phyloP scores from a whole-genome alignment of 768 basidiomycete species.

The Pleurotus sapidus region DNA sequence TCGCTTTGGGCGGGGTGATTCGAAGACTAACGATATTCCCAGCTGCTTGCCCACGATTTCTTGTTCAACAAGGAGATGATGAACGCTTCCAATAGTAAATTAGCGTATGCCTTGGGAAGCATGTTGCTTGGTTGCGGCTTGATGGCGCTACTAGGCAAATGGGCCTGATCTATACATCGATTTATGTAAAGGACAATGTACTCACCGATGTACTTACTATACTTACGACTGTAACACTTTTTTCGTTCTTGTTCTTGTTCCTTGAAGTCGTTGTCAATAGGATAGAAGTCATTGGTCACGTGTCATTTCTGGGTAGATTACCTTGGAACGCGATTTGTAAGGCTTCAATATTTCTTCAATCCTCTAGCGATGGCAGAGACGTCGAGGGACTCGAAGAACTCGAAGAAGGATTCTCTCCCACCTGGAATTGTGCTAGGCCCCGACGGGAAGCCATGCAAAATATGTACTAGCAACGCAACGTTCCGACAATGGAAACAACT shows the following conservation, averaged over 20 bases:
- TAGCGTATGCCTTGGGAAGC: constrained; percentile 72
- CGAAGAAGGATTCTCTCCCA: constrained; percentile 37
- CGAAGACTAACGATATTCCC: constrained; percentile 11
- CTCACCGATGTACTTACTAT: no score
- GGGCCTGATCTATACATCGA: constrained; percentile 56
- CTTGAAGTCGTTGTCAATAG: no score
- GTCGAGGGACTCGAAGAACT: background rate
- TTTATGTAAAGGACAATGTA: no score
- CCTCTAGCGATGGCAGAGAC: no score
- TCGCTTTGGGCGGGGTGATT: background rate
- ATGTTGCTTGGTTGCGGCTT: constrained; percentile 82
- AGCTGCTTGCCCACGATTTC: constrained; percentile 94
- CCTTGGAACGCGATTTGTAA: no score
- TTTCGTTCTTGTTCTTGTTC: no score
- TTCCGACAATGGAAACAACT: constrained; percentile 63
- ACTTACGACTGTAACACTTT: no score
- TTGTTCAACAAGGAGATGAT: constrained; percentile 87
- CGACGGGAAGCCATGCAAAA: constrained; percentile 94
- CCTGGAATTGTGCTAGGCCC: constrained; percentile 88
- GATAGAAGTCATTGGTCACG: no score
- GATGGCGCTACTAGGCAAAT: constrained; percentile 90
- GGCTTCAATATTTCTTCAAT: no score
- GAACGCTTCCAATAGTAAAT: constrained; percentile 55
- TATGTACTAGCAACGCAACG: constrained; percentile 58
- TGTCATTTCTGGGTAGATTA: no score